Base-by-base conservation (phyloP, 2,329 filamentous ascomycete species). In the Elsinoe ampelina region DNA sequence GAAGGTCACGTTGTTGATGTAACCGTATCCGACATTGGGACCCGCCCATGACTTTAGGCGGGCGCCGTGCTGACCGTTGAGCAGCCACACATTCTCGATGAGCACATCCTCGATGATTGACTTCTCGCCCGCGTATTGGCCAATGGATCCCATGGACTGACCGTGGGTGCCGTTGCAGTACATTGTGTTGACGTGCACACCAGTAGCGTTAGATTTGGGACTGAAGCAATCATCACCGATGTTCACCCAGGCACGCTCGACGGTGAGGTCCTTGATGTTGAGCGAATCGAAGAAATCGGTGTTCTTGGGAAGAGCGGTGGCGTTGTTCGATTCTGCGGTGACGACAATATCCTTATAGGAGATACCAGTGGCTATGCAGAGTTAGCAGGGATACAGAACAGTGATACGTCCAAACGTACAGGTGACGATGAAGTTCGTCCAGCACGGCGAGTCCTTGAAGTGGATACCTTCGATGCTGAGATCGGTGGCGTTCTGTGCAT, bases 31-130 rank as follows among this genome's bases (percentile, higher is more conserved):
- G 0, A 78, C 77, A 43, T 76, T 69, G 1, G 73, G 69, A 0
- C 81, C 81, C 0, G 81, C 81, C 81, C 81, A 84, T 2, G 76
- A 75, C 70, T 84, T 84, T 43, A 84, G 74, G 3, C 81, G 75
- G 1, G 80, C 80, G 2, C 80, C 80, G 38, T 79, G 78, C 61
- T 76, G 63, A 26, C 73, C 67, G 10, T 69, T 72, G 20, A 74
- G 62, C 43, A 78, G 68, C 20, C 59, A 59, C n/a, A 75, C 75
- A 26, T 78, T 69, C 55, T 73, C 72, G 42, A 71, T 64, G 0
- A 68, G 60, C 1, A 80, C 71, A 58, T 80, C 76, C 19, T 69
- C 68, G 1, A 80, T 77, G 11, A 72, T 74, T 2, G 72, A 72
- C 58, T 80, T 76, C 58, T 79, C 76, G 1, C 76, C 68, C 59